These are phyloP conservation scores for Penicillium daleae DNA, from an alignment of 495 filamentous ascomycete genomes.

Conservation along the genomic window DNA sequence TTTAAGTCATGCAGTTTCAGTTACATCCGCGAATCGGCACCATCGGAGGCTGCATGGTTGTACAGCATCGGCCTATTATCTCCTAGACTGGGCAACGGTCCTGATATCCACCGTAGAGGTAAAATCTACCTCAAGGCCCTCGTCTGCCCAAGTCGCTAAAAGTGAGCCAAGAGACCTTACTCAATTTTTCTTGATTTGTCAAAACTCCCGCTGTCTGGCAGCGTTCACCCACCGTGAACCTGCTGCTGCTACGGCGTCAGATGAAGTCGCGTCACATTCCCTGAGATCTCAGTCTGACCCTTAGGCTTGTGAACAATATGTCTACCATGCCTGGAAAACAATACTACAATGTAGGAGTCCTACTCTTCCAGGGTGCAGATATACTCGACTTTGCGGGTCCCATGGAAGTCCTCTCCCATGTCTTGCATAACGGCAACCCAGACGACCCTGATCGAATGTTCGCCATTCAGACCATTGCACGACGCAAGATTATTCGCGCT, in stretches of 20 bases:
- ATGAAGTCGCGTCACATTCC: not conserved
- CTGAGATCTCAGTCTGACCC: too few relatives aligned
- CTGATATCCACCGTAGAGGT: conserved; percentile 18
- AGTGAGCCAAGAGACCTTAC: not conserved
- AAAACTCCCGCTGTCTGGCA: not conserved
- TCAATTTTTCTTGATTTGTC: not conserved
- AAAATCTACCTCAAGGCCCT: conserved; percentile 8
- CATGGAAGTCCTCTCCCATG: conserved; percentile 56
- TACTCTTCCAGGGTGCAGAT: conserved; percentile 53
- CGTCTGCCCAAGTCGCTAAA: not conserved
- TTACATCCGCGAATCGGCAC: conserved; percentile 6
- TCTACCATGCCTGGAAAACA: conserved; percentile 13
- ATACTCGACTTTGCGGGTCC: conserved; percentile 69
- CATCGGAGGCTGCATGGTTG: conserved; percentile 7
- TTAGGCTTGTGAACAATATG: conserved; percentile 13
- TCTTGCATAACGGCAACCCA: conserved; percentile 36
- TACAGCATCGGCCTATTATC: conserved; percentile 21
- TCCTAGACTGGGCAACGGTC: conserved; percentile 3
- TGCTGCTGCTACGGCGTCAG: not conserved
- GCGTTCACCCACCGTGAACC: not conserved
- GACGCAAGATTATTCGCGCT: conserved; percentile 39
- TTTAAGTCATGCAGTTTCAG: not conserved
- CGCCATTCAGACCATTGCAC: conserved; percentile 33
- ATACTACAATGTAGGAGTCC: conserved; percentile 40
- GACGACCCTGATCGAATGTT: conserved; percentile 37